Percentiles rank a stretch among this genome's conserved stretches.
phyloP scores from a whole-genome alignment of 257 asterid species.

The Solanum lycopersicoides region DNA sequence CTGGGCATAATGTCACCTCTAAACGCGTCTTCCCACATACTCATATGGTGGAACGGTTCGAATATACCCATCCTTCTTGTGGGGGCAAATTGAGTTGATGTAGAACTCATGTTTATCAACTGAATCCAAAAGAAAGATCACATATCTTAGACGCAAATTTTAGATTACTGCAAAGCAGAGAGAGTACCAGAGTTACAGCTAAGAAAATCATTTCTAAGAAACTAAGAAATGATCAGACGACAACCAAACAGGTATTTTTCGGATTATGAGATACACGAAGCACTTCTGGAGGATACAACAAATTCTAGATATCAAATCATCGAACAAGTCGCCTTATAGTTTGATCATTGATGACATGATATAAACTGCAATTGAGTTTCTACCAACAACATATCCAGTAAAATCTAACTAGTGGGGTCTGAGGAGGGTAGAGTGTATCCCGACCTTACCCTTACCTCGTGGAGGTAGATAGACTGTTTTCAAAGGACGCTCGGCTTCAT shows the following conservation, averaged over 20 bases:
- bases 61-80: constrained; percentile 53
- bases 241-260: not conserved
- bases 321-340: not conserved
- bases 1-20: constrained; percentile 42
- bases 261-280: not conserved
- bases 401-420: not conserved
- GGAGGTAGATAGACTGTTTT: not conserved
- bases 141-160: not conserved
- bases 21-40: constrained; percentile 75
- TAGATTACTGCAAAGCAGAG: not conserved
- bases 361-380: not conserved
- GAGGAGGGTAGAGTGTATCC: not conserved
- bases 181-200: not conserved
- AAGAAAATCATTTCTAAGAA: not conserved
- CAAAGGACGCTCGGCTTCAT: not conserved
- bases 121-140: not conserved
- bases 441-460: not conserved
- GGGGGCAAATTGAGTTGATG: constrained; percentile 60
- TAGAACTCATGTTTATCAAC: constrained; percentile 48
- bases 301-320: not conserved
- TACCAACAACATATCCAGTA: not conserved
- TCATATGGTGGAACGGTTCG: constrained; percentile 62
- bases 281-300: not conserved
- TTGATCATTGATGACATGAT: not conserved
- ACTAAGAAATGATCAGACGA: not conserved